Evolutionary conservation across 225 moss, liverwort and hornwort species (phyloP).

Genomic region (Neckera pumila): DNA sequence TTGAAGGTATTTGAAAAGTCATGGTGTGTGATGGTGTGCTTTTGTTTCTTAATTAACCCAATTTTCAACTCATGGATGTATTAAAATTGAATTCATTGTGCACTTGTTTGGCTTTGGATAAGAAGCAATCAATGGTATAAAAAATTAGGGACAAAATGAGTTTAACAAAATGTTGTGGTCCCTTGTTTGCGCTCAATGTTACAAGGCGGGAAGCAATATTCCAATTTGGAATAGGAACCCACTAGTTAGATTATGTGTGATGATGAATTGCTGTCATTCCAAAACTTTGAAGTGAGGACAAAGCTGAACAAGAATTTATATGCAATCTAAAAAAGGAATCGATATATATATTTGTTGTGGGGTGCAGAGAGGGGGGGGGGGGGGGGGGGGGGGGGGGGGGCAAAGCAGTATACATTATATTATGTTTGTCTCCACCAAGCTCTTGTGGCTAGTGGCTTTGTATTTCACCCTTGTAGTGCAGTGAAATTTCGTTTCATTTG

Average conservation of each 20-base stretch:
- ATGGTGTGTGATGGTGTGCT: accelerated
- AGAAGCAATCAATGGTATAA: not conserved
- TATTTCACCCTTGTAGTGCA: no score
- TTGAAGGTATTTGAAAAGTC: not conserved
- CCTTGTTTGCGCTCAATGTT: not conserved
- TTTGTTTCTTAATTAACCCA: no score
- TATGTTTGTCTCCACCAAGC: no score
- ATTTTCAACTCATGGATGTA: accelerated
- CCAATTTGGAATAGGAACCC: not conserved
- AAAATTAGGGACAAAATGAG: not conserved
- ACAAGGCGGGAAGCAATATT: not conserved
- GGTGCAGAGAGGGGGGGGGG: not conserved
- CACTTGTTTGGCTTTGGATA: not conserved
- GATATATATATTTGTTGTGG: not conserved
- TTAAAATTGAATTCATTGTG: not conserved
- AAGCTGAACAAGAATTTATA: not conserved
- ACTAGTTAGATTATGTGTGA: accelerated
- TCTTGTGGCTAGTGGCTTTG: no score
- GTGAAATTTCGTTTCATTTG: no score
- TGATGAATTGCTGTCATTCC: not conserved
- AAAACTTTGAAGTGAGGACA: accelerated
- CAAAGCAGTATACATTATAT: no score
- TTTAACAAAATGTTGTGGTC: no score
- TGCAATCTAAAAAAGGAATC: not conserved
- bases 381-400: no score